phyloP scores from a whole-genome alignment of 2,329 filamentous ascomycete genomes.

The Thyridium curvatum region DNA sequence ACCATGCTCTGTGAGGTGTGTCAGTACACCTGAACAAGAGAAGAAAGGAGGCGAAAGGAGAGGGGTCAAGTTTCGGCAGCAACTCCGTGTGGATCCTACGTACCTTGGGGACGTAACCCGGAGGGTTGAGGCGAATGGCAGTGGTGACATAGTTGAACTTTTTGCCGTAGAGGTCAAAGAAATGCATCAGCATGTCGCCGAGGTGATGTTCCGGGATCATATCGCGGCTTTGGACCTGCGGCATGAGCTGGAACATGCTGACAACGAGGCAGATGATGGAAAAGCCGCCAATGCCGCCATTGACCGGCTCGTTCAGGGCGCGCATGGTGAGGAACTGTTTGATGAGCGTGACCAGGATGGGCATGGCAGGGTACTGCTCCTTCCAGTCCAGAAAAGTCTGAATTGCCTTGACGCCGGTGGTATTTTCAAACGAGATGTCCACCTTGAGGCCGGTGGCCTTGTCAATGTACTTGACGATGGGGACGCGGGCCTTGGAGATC shows the following conservation, averaged over 20 bases:
- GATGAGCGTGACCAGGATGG: constrained; percentile 75
- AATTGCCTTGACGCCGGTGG: constrained; percentile 73
- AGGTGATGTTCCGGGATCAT: constrained; percentile 60
- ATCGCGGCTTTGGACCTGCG: constrained; percentile 57
- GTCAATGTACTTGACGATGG: constrained; percentile 88
- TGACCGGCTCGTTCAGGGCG: constrained; percentile 84
- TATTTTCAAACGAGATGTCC: constrained; percentile 92
- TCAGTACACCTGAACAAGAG: neutral
- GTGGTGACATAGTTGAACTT: constrained; percentile 64
- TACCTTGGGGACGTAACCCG: constrained; percentile 73
- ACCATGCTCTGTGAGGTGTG: constrained; percentile 33
- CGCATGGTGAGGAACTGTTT: constrained; percentile 92
- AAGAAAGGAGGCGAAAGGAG: neutral
- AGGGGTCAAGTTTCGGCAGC: neutral
- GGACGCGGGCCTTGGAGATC: constrained; percentile 74
- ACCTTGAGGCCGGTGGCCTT: constrained; percentile 71
- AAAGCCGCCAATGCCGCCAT: constrained; percentile 88
- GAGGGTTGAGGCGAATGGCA: constrained; percentile 71
- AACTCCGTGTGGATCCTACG: constrained; percentile 14
- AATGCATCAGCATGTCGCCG: constrained; percentile 77
- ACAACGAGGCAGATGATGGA: constrained; percentile 91
- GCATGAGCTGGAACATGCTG: constrained; percentile 77
- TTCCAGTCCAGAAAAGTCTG: constrained; percentile 79
- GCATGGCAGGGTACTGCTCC: constrained; percentile 73
- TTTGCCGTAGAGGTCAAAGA: constrained; percentile 85